These are phyloP conservation scores for Vaccinium vitisidaea DNA, from an alignment of 148 eudicot species.

Conservation along the genomic window DNA sequence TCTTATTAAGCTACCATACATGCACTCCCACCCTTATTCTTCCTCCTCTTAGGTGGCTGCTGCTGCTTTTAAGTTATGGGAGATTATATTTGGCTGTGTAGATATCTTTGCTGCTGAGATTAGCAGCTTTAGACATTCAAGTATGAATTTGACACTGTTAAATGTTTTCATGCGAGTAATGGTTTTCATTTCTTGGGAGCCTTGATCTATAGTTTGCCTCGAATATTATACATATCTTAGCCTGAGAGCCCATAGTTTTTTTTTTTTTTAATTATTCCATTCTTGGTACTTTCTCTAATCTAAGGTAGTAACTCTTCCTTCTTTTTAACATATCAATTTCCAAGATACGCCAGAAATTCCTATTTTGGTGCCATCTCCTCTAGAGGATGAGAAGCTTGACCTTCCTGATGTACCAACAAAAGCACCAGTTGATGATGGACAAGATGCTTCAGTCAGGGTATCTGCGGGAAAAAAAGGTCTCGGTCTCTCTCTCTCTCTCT, in stretches of 20 bases:
- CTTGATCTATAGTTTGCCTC: background rate
- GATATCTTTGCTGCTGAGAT: no score
- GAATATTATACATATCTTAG: no score
- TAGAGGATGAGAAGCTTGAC: conserved; percentile 51
- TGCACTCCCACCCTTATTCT: no score
- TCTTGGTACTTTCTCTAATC: background rate
- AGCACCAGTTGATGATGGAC: conserved; percentile 40
- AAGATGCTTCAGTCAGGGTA: conserved; percentile 29
- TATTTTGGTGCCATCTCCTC: conserved; percentile 22
- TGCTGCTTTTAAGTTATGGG: no score
- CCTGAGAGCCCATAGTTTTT: background rate
- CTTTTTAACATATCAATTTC: conserved; percentile 38
- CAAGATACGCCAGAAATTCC: conserved; percentile 64
- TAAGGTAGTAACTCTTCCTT: background rate
- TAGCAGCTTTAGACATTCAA: background rate
- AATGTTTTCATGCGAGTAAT: background rate
- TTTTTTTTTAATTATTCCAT: background rate
- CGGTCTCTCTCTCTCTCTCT: conserved; percentile 14
- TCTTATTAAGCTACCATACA: background rate
- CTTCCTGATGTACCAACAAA: conserved; percentile 81
- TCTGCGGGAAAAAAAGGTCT: conserved; percentile 53
- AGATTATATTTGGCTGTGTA: no score
- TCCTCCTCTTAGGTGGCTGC: no score
- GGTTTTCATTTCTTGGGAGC: background rate
- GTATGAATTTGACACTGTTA: background rate